Evolutionary conservation across 169 alveolate genomes (phyloP), one percentile per base, ranked within the genome.

Genomic region (Cryptosporidium ryanae): DNA sequence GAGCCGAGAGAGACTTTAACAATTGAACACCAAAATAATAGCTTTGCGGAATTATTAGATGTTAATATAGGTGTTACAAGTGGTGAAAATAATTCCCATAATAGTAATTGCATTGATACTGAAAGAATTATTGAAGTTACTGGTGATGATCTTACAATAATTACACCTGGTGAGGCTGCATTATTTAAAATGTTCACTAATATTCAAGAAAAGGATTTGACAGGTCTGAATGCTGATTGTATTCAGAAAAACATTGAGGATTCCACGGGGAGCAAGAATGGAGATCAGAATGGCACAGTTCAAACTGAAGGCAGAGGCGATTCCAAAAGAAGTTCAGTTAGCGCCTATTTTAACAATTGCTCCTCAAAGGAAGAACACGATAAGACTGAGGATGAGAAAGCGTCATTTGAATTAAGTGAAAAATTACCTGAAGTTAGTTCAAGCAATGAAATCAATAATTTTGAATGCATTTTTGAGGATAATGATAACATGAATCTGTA

Each of bases 101-200:
- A 32, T 29, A 61, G 25, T 27, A 61, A 76, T 23, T 61, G 71
- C 18, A 25, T 76, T 21, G 61, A 76, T 43, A 54, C 87, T 13
- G 87, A 76, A n/a, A 54, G 50, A 44, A 76, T 76, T 25, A 59
- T 76, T 15, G 87, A 76, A 43, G 76, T 76, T 13, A 76, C 87
- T 7, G 71, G 76, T 25, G 87, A 76, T 50, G 87, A 57, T 50
- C 27, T 76, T 15, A 61, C 87, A 7, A 76, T 76, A n/a, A 76
- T 76, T 17, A 76, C 87, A 1, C 87, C 87, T 4, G 87, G 87
- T 8, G 87, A 76, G 27, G 87, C 87, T 32, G 87, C 64, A 15
- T 76, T 76, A 32, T 76, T 76, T 44, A 55, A 61, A 59, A 76
- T 76, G 87, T 61, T 76, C 17, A 59, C 87, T 17, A 76, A 76